Evolutionary conservation across 2,329 filamentous ascomycete species (phyloP).

Genomic region (Ophiostoma populinum): DNA sequence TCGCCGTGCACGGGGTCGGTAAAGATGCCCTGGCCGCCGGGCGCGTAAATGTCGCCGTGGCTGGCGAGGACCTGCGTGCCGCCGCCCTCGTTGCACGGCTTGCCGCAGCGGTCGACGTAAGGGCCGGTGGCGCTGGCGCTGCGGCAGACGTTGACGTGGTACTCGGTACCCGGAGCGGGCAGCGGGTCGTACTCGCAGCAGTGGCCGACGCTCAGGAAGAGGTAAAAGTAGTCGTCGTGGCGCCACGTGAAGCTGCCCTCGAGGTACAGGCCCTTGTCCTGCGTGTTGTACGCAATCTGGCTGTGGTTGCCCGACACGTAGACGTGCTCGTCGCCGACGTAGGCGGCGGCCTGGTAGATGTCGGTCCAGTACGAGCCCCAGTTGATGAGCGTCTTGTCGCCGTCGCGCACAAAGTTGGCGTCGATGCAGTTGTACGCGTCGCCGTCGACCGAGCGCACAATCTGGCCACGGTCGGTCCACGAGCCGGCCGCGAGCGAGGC

Average conservation of each 20-base stretch:
- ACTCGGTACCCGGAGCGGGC: constrained; percentile 26
- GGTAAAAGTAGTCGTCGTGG: constrained; percentile 40
- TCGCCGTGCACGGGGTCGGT: constrained; percentile 27
- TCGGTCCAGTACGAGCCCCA: constrained; percentile 44
- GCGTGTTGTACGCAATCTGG: constrained; percentile 8
- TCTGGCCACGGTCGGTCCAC: constrained; percentile 44
- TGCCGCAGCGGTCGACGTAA: constrained; percentile 39
- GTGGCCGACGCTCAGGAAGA: constrained; percentile 43
- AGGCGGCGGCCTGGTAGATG: constrained; percentile 33
- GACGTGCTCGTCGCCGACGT: constrained; percentile 23
- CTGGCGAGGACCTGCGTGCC: constrained; percentile 40
- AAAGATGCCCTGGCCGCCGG: constrained; percentile 44
- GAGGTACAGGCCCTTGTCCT: constrained; percentile 18
- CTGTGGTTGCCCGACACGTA: not conserved
- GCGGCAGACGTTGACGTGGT: constrained; percentile 49
- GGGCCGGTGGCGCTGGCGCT: constrained; percentile 30
- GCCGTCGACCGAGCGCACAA: constrained; percentile 24
- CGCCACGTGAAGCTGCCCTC: constrained; percentile 41
- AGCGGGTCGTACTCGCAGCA: constrained; percentile 7
- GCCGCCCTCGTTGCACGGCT: constrained; percentile 34
- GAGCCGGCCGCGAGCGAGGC: constrained; percentile 31
- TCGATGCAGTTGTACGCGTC: constrained; percentile 43
- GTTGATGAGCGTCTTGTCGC: constrained; percentile 21
- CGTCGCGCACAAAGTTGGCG: constrained; percentile 28
- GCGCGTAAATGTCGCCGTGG: constrained; percentile 41